Evolutionary conservation across 768 basidiomycete species (phyloP).

Genomic region (Boletellus ananiceps): DNA sequence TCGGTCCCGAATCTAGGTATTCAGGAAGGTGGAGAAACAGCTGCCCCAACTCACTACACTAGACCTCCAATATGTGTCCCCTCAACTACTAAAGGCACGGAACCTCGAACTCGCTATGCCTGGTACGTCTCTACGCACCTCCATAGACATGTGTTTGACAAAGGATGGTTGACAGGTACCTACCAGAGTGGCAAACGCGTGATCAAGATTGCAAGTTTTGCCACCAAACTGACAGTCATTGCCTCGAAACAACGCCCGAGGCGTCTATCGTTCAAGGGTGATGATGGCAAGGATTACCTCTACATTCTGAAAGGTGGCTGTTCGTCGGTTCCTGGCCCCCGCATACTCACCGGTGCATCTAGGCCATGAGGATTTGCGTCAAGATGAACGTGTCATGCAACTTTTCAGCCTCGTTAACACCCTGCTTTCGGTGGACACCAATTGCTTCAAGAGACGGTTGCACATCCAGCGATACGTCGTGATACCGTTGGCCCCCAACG

Average conservation of each 20-base stretch:
- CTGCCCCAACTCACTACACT: conserved; percentile 82
- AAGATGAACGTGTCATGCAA: conserved; percentile 99
- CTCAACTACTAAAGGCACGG: conserved; percentile 80
- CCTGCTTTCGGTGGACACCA: conserved; percentile 84
- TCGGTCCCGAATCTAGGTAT: conserved; percentile 52
- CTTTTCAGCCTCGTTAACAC: conserved; percentile 97
- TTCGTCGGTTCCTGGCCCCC: not conserved
- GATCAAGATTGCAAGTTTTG: conserved; percentile 78
- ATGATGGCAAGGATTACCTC: conserved; percentile 90
- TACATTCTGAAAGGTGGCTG: conserved; percentile 80
- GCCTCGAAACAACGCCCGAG: conserved; percentile 96
- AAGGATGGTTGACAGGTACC: conserved; percentile 51
- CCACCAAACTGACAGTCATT: conserved; percentile 88
- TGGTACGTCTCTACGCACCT: conserved; percentile 41
- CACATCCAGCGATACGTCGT: conserved; percentile 92
- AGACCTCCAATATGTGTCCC: conserved; percentile 97
- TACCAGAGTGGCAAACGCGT: conserved; percentile 86
- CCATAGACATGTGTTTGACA: not conserved
- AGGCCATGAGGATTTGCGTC: conserved; percentile 98
- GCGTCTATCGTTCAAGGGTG: conserved; percentile 79
- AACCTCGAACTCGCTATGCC: conserved; percentile 95
- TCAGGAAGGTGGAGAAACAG: conserved; percentile 94
- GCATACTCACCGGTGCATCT: conserved; percentile 3
- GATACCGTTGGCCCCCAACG: conserved; percentile 93
- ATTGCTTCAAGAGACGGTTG: conserved; percentile 92